Base-by-base conservation (phyloP, 129 eudicot species). In the sunflower (Helianthus annuus) region DNA sequence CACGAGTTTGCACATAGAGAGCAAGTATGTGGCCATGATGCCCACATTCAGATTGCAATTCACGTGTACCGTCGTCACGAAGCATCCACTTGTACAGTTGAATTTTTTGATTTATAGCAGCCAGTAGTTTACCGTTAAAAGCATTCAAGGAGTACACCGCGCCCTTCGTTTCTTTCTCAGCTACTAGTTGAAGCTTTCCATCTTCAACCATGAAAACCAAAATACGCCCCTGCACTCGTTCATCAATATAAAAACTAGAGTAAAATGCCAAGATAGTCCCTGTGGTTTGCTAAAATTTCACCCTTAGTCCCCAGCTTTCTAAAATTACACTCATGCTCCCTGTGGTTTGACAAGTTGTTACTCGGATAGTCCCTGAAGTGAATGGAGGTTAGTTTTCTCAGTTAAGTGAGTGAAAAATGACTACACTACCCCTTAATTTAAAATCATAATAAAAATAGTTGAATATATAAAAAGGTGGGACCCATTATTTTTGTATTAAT, bases 1-100 rank as follows among this genome's bases (percentile, higher is more conserved):
- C 98, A 14, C 95, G 86, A 22, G 95, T 93, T 84, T 89, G 98
- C 11, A 93, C 96, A 83, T 89, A 93, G 29, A 93, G 89, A 36
- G 98, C 96, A 60, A 93, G 96, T 69, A 93, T 89, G 65, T 93
- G 98, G 8, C 98, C 98, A 64, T 93, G 98, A 75, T 93, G 98
- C 62, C 98, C 96, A 68, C 96, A 93, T 75, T 93, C 98, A 49
- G 96, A 85, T 74, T 89, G 98, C 77, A 93, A 77, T 49, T 93
- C 96, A 3, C 85, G 95, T 27, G 88, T 83, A 64, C 98, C 98
- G 74, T 89, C 98, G 45, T 89, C 98, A 14, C 98, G 94, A 16
- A 86, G 98, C 98, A 86, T 85, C 98, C 98, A 92, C 75, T 89
- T 92, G 75, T 92, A 92, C 74, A 92, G 69, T 75, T 92, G 98